Evolutionary conservation across 345 rosid species (phyloP).

Genomic region (Lumnitzera racemosa): DNA sequence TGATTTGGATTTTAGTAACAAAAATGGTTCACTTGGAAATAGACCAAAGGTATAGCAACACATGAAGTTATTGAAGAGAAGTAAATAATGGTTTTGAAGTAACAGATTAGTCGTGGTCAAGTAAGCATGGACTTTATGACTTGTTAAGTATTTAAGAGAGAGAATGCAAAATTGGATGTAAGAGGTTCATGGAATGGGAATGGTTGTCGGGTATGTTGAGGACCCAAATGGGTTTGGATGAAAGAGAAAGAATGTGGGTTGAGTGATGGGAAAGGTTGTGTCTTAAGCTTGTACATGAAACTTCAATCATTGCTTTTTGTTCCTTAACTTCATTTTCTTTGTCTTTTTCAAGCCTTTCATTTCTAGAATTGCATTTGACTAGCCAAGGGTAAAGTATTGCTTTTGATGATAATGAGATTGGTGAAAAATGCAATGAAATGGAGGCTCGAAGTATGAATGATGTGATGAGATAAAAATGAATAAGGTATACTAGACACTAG

Average conservation of each 20-base stretch:
- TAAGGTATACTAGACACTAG: no score
- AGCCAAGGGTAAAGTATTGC: background rate
- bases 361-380: background rate
- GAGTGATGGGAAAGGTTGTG: no score
- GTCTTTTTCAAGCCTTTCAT: slow-evolving; percentile 12
- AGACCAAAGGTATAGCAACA: slow-evolving; percentile 40
- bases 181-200: no score
- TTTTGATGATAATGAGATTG: slow-evolving; percentile 3
- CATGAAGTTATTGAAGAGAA: slow-evolving; percentile 45
- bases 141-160: slow-evolving; percentile 25
- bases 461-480: no score
- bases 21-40: slow-evolving; percentile 32
- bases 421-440: background rate
- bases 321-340: background rate
- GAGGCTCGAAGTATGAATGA: no score
- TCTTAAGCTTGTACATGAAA: no score
- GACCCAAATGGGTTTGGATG: slow-evolving; percentile 6
- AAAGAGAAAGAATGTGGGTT: slow-evolving; percentile 12
- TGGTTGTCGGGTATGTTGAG: slow-evolving; percentile 7
- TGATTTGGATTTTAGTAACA: slow-evolving; percentile 19
- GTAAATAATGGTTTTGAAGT: slow-evolving; percentile 11
- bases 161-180: slow-evolving; percentile 9
- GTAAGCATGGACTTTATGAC: slow-evolving; percentile 31
- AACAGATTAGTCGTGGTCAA: slow-evolving; percentile 27
- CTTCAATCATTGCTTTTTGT: background rate